phyloP scores from a whole-genome alignment of 2,329 filamentous ascomycete genomes.

The Sporothrix euskadiensis region DNA sequence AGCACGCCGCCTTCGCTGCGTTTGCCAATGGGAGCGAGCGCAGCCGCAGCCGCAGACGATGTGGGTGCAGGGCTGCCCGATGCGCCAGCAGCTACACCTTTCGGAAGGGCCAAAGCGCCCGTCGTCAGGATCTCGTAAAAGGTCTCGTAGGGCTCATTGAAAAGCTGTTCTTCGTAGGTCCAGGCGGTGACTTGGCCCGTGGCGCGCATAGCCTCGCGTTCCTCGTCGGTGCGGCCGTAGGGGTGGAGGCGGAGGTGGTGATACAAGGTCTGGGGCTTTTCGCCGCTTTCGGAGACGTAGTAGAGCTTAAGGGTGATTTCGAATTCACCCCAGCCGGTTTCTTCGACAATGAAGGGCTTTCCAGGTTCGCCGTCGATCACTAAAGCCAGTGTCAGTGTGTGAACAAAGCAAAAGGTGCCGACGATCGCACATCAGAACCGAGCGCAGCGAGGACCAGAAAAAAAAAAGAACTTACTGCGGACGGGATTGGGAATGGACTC shows the following conservation, averaged over 20 bases:
- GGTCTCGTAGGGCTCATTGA: slow-evolving; percentile 93
- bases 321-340: slow-evolving; percentile 98
- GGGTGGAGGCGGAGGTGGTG: slow-evolving; percentile 90
- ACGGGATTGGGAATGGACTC: slow-evolving; percentile 93
- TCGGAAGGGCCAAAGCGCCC: slow-evolving; percentile 57
- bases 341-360: slow-evolving; percentile 77
- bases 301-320: slow-evolving; percentile 94
- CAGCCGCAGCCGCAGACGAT: slow-evolving; percentile 42
- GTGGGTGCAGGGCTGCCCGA: slow-evolving; percentile 46
- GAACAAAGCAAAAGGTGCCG: not conserved
- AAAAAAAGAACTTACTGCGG: slow-evolving; percentile 58
- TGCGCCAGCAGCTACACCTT: slow-evolving; percentile 48
- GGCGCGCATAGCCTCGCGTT: slow-evolving; percentile 60
- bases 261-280: slow-evolving; percentile 95
- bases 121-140: slow-evolving; percentile 86
- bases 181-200: slow-evolving; percentile 71
- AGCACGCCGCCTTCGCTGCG: slow-evolving; percentile 55
- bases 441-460: slow-evolving; percentile 5
- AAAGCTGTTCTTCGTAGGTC: slow-evolving; percentile 90
- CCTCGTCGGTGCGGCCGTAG: slow-evolving; percentile 78
- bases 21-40: slow-evolving; percentile 39
- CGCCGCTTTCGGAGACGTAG: slow-evolving; percentile 81
- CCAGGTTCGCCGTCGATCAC: slow-evolving; percentile 69
- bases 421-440: not conserved
- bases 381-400: not conserved